Conservation (phyloP, 768 basidiomycete species). For the Pholiota microspora region DNA sequence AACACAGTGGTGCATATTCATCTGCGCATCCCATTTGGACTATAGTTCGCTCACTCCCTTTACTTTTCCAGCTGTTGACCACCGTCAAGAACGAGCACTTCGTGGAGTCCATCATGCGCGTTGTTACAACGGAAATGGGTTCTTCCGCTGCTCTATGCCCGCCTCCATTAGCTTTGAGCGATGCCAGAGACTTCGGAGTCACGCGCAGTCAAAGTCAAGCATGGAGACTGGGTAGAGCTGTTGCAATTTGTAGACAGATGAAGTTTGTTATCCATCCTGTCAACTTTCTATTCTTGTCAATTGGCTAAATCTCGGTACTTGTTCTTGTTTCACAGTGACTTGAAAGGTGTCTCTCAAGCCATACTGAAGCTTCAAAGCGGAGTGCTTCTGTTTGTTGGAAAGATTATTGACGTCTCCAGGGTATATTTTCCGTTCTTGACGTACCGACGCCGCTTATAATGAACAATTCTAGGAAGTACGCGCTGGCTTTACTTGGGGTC, state of each 20-base stretch:
- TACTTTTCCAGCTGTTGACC: conserved; percentile 32
- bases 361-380: conserved; percentile 32
- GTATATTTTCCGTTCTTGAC: conserved; percentile 12
- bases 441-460: neutral
- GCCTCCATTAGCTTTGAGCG: conserved; percentile 35
- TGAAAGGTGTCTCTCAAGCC: conserved; percentile 23
- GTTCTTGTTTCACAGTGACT: conserved; percentile 19
- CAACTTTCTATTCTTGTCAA: neutral
- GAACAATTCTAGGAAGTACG: conserved; percentile 27
- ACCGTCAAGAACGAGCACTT: conserved; percentile 40
- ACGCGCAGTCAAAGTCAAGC: conserved; percentile 55
- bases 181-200: conserved; percentile 39
- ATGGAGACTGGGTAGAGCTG: conserved; percentile 62
- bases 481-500: conserved; percentile 35
- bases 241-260: conserved; percentile 47
- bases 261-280: conserved; percentile 22
- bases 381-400: conserved; percentile 50
- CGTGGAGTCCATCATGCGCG: conserved; percentile 44
- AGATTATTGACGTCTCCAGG: conserved; percentile 50
- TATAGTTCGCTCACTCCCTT: neutral
- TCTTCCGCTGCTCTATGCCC: conserved; percentile 44
- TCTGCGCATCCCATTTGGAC: neutral
- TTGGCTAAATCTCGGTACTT: neutral
- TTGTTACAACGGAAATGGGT: conserved; percentile 52
- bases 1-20: conserved; percentile 25